Evolutionary conservation across 371 early-diverging fungal genomes (phyloP).

Genomic region (Mucor indicus): DNA sequence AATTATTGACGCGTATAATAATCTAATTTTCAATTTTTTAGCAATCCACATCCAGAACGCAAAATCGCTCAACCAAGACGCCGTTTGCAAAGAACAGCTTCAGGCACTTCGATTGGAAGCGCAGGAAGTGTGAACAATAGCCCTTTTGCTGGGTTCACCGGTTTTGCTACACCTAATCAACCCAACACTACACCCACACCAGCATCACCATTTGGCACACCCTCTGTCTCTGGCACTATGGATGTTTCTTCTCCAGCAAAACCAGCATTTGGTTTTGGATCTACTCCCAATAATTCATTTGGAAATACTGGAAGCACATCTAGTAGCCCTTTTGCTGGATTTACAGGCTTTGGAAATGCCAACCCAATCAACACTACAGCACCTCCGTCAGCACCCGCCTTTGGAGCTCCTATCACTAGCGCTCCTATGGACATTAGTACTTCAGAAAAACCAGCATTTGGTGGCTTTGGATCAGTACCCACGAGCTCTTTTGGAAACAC

Average conservation of each 20-base stretch:
- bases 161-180: neutral
- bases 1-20: no score
- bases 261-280: neutral
- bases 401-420: neutral
- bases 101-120: slow-evolving; percentile 13
- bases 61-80: slow-evolving; percentile 16
- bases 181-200: neutral
- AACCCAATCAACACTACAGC: neutral
- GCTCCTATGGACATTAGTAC: neutral
- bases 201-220: neutral
- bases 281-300: neutral
- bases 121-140: slow-evolving; percentile 3
- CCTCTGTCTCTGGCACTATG: neutral
- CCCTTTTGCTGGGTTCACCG: slow-evolving; percentile 10
- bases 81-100: slow-evolving; percentile 12
- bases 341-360: neutral
- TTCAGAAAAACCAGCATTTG: neutral
- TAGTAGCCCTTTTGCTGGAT: neutral
- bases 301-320: neutral
- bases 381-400: neutral
- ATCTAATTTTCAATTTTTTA: no score
- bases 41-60: no score
- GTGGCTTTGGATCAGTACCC: neutral
- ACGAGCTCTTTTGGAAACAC: no score
- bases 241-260: no score